Evolutionary conservation across 164 flowering plant genomes (phyloP).

Genomic region (Warburgia ugandensis): DNA sequence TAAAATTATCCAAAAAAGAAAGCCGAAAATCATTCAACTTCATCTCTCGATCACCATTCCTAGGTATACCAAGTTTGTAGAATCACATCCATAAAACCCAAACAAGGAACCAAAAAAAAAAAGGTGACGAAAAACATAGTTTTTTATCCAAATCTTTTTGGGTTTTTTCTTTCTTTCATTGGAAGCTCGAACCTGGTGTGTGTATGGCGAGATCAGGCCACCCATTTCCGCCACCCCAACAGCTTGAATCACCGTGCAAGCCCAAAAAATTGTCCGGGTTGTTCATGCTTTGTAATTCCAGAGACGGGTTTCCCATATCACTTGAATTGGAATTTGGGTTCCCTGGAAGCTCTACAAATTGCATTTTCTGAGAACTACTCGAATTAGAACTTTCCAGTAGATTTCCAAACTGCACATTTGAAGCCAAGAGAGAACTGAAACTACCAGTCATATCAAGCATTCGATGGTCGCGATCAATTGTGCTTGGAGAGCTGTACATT

Average conservation of each 20-base stretch:
- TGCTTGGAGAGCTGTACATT: not conserved
- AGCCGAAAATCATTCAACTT: constrained; percentile 9
- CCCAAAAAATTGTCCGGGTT: constrained; percentile 23
- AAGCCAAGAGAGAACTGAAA: constrained; percentile 35
- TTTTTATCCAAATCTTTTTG: not conserved
- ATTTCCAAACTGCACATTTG: constrained; percentile 31
- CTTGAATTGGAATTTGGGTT: constrained; percentile 3
- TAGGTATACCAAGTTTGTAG: not conserved
- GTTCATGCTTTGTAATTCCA: constrained; percentile 4
- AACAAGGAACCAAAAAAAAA: not conserved
- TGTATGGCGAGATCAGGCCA: constrained; percentile 79
- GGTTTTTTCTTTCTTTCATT: constrained; percentile 11
- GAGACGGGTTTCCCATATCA: not conserved
- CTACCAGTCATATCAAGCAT: constrained; percentile 29
- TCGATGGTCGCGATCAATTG: constrained; percentile 26
- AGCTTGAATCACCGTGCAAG: constrained; percentile 25
- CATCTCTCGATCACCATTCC: constrained; percentile 11
- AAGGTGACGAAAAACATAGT: not conserved
- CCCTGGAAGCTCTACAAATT: constrained; percentile 18
- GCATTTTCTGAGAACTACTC: constrained; percentile 14
- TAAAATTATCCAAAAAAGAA: not conserved
- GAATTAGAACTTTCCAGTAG: constrained; percentile 31
- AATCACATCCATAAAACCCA: not conserved
- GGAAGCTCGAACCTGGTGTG: constrained; percentile 56
- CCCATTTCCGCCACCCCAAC: constrained; percentile 40